Percentiles rank a stretch among this genome's conserved stretches.
These are phyloP conservation scores for Gelatoporia subvermispora DNA, from an alignment of 768 basidiomycete genomes.

Conservation along the genomic window DNA sequence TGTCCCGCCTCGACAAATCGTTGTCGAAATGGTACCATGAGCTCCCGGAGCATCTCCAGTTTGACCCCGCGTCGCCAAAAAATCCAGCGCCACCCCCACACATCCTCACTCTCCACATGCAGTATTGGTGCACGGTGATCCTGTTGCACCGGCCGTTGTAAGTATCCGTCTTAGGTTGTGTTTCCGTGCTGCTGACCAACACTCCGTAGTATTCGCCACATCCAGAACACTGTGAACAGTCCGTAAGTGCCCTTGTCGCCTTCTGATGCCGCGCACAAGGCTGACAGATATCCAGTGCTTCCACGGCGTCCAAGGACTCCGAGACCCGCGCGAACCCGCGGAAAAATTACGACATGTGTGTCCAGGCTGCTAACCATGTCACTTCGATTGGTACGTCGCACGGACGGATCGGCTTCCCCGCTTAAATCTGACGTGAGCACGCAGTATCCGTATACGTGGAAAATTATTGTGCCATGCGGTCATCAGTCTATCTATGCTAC, in stretches of 20 bases:
- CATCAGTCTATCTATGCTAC: conserved; percentile 69
- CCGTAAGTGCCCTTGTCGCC: conserved; percentile 9
- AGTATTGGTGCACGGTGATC: conserved; percentile 78
- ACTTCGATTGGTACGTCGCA: conserved; percentile 56
- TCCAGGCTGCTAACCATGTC: conserved; percentile 74
- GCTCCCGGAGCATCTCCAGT: conserved; percentile 63
- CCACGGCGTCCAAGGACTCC: conserved; percentile 36
- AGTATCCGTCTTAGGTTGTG: conserved; percentile 26
- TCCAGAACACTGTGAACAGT: conserved; percentile 13
- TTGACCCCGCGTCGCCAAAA: conserved; percentile 46
- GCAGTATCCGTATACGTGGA: conserved; percentile 57
- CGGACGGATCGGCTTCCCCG: no score
- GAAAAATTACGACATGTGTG: conserved; percentile 70
- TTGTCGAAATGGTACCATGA: conserved; percentile 75
- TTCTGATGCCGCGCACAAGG: no score
- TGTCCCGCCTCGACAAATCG: conserved; percentile 49
- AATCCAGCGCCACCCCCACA: conserved; percentile 50
- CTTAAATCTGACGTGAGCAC: background rate
- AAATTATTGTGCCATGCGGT: conserved; percentile 54
- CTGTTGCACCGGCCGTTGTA: conserved; percentile 78
- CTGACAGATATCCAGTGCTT: conserved; percentile 6
- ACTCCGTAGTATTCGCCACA: conserved; percentile 28
- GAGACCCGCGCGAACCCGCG: conserved; percentile 52
- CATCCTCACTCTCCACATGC: conserved; percentile 74
- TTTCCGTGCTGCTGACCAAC: background rate